Percentiles rank a stretch among this genome's conserved stretches.
phyloP scores from a whole-genome alignment of 306 rosid genomes.

The Mucuna pruriens region DNA sequence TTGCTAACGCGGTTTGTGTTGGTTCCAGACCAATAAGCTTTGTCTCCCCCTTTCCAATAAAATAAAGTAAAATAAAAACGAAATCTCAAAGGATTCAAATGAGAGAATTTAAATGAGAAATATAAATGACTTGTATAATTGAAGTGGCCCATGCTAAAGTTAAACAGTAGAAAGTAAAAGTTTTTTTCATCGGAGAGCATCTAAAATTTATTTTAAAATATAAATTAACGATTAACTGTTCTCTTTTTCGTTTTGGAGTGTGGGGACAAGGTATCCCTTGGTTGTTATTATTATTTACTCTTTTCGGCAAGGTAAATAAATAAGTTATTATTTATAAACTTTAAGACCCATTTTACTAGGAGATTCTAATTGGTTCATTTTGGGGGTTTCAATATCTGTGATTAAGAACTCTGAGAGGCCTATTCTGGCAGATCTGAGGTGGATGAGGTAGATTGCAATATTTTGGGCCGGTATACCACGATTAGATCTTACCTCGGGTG shows the following conservation, averaged over 20 bases:
- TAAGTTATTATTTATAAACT: too few species aligned
- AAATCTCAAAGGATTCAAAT: neutral
- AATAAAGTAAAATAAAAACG: neutral
- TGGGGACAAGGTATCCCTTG: neutral
- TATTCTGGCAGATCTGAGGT: neutral
- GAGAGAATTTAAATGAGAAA: neutral
- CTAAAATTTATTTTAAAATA: neutral
- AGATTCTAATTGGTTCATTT: too few species aligned
- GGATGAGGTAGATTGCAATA: neutral
- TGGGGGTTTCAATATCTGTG: neutral
- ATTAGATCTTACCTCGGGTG: neutral
- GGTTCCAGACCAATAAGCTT: neutral
- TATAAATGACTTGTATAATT: neutral
- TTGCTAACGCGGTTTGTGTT: conserved; percentile 12
- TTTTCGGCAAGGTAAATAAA: neutral
- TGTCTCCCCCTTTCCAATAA: neutral
- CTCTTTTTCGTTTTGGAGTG: neutral
- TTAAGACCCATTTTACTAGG: too few species aligned
- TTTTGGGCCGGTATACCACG: neutral
- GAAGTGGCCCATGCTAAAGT: neutral
- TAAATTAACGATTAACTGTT: neutral
- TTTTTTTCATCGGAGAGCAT: neutral
- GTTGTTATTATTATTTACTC: too few species aligned
- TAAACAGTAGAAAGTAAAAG: neutral
- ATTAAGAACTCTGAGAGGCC: neutral